phyloP scores from a whole-genome alignment of 2,329 filamentous ascomycete species.

The Calonectria leucothoes region DNA sequence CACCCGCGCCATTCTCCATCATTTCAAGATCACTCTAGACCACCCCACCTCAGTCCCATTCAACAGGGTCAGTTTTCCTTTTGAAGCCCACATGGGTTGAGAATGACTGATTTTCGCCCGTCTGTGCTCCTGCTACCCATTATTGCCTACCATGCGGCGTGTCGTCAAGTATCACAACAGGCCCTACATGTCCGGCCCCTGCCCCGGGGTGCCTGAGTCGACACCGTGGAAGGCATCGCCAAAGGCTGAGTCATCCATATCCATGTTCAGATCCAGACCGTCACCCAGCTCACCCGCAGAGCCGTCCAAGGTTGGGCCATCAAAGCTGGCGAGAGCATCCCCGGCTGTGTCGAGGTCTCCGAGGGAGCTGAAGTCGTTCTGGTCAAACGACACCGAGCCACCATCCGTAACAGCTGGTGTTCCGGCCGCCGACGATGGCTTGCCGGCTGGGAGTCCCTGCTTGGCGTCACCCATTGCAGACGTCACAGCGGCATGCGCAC shows the following conservation, averaged over 20 bases:
- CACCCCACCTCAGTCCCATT: constrained; percentile 12
- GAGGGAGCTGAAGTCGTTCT: constrained; percentile 72
- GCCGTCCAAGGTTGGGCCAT: constrained; percentile 63
- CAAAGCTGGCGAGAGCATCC: constrained; percentile 77
- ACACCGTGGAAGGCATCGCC: constrained; percentile 83
- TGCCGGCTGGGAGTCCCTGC: constrained; percentile 26
- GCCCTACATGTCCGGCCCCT: constrained; percentile 48
- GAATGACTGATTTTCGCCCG: constrained; percentile 1
- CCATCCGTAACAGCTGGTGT: constrained; percentile 49
- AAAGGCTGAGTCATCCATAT: constrained; percentile 84
- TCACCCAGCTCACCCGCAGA: constrained; percentile 62
- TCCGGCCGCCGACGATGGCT: constrained; percentile 33
- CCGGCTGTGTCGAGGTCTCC: constrained; percentile 77
- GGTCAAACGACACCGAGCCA: constrained; percentile 60
- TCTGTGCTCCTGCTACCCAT: neutral
- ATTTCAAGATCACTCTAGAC: constrained; percentile 30
- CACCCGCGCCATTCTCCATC: constrained; percentile 41
- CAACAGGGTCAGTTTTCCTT: neutral
- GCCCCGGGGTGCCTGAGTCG: constrained; percentile 53
- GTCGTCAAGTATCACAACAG: neutral
- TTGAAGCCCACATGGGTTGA: neutral
- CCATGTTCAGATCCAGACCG: constrained; percentile 71
- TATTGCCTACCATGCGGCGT: constrained; percentile 8
- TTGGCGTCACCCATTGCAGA: constrained; percentile 30
- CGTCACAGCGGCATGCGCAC: neutral